A percentile compares a stretch with the other conserved stretches of the same genome.
Evolutionary conservation across 164 flowering plant genomes (phyloP).

Genomic region (Aristolochia californica): DNA sequence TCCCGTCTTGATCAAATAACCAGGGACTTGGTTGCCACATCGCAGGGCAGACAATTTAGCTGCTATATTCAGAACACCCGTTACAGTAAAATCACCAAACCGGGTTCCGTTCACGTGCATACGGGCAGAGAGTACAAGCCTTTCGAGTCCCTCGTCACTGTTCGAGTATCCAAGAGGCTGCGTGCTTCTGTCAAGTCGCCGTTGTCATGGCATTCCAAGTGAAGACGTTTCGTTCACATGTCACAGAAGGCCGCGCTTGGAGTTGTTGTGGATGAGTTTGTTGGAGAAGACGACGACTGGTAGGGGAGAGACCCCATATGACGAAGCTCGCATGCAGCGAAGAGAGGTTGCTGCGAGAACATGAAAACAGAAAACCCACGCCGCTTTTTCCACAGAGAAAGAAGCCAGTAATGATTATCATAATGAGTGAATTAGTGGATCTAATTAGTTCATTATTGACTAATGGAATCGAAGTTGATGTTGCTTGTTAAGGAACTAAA

Average conservation of each 20-base stretch:
- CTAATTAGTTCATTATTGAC: too few relatives aligned
- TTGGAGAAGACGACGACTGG: constrained; percentile 31
- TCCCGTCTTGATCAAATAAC: neutral
- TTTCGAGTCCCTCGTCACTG: neutral
- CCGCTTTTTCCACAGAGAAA: too few relatives aligned
- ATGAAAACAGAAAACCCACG: too few relatives aligned
- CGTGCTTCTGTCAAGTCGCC: constrained; percentile 33
- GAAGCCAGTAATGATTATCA: too few relatives aligned
- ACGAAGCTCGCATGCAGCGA: constrained; percentile 26
- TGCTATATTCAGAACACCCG: neutral
- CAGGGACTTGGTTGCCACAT: neutral
- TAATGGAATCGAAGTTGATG: too few relatives aligned
- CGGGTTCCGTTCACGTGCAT: neutral
- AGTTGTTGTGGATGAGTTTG: constrained; percentile 46
- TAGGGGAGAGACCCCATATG: constrained; percentile 28
- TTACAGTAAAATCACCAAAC: neutral
- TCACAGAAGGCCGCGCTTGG: constrained; percentile 36
- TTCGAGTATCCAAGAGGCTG: constrained; percentile 21
- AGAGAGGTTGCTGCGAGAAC: constrained; percentile 16
- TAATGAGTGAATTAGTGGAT: too few relatives aligned
- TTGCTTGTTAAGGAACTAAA: too few relatives aligned
- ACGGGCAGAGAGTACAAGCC: neutral
- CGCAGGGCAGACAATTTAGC: neutral
- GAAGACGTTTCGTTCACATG: constrained; percentile 68
- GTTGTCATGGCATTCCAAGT: constrained; percentile 62